Conservation (phyloP, 371 early-diverging fungal genomes). For the Enterocytospora artemiae region DNA sequence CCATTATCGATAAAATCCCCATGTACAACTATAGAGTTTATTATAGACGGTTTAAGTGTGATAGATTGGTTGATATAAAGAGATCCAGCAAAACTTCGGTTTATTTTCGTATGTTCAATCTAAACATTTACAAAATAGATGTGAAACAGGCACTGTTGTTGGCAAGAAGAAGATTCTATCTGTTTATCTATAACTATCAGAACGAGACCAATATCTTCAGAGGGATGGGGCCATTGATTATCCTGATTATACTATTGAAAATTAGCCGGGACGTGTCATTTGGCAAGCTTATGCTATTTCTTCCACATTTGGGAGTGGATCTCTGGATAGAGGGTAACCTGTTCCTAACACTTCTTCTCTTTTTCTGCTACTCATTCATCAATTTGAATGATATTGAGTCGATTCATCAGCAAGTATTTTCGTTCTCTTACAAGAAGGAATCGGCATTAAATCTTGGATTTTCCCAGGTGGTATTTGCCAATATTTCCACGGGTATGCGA, state of each 20-base stretch:
- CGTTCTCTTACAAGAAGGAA: not conserved
- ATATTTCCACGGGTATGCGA: not conserved
- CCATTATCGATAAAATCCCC: not conserved
- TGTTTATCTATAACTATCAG: not conserved
- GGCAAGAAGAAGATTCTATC: not conserved
- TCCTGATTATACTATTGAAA: not conserved
- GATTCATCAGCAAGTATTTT: not conserved
- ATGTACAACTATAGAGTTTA: not conserved
- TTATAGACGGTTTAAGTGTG: not conserved
- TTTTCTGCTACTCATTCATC: too few species aligned
- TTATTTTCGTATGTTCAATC: not conserved
- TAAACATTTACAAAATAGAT: constrained; percentile 3
- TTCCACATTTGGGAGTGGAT: too few species aligned
- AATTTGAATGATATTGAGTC: not conserved
- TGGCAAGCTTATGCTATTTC: too few species aligned
- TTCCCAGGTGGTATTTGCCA: not conserved
- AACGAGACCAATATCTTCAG: not conserved
- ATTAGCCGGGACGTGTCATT: too few species aligned
- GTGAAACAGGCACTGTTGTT: not conserved
- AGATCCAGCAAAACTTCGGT: not conserved
- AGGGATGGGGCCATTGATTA: not conserved
- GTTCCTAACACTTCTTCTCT: too few species aligned
- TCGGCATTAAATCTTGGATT: not conserved
- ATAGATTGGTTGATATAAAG: not conserved
- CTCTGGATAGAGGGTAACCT: too few species aligned